Percentiles rank a stretch among this genome's conserved stretches.
Evolutionary conservation across 2,329 filamentous ascomycete genomes (phyloP).

Genomic region (Apiospora arundinis): DNA sequence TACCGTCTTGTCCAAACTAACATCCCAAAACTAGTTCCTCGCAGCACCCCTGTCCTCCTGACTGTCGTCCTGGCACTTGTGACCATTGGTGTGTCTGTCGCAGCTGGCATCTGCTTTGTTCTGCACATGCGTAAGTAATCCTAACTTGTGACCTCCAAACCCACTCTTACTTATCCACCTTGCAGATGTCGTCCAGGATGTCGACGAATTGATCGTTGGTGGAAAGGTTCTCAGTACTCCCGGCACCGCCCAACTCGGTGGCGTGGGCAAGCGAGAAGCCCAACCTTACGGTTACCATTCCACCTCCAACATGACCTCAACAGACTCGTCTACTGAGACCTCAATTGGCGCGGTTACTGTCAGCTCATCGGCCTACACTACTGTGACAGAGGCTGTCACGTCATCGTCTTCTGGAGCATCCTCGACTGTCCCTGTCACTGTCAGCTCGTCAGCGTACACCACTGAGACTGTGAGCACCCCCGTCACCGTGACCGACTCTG

Average conservation of each 20-base stretch:
- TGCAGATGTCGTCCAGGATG: slow-evolving; percentile 4
- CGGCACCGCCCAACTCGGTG: not conserved
- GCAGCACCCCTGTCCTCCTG: slow-evolving; percentile 12
- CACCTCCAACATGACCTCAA: not conserved
- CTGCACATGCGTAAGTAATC: slow-evolving; percentile 20
- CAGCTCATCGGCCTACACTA: slow-evolving; percentile 1
- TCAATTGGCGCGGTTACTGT: not conserved
- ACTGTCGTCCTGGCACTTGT: slow-evolving; percentile 12
- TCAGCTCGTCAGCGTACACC: too few relatives aligned
- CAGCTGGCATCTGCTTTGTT: slow-evolving; percentile 17
- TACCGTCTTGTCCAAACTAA: not conserved
- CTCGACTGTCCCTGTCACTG: not conserved
- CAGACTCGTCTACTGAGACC: not conserved
- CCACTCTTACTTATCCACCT: not conserved
- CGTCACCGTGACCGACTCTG: not conserved
- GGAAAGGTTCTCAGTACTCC: not conserved
- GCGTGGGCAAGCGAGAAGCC: slow-evolving; percentile 11
- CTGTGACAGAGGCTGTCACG: not conserved
- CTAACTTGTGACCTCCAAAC: not conserved
- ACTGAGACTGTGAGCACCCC: not conserved
- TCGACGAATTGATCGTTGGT: slow-evolving; percentile 1
- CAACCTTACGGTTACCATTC: slow-evolving; percentile 5
- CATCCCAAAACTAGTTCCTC: not conserved
- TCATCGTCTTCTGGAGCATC: not conserved
- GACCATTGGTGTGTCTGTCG: slow-evolving; percentile 1